Base-by-base conservation (phyloP, 2,329 filamentous ascomycete genomes). In the Ustulina deusta region DNA sequence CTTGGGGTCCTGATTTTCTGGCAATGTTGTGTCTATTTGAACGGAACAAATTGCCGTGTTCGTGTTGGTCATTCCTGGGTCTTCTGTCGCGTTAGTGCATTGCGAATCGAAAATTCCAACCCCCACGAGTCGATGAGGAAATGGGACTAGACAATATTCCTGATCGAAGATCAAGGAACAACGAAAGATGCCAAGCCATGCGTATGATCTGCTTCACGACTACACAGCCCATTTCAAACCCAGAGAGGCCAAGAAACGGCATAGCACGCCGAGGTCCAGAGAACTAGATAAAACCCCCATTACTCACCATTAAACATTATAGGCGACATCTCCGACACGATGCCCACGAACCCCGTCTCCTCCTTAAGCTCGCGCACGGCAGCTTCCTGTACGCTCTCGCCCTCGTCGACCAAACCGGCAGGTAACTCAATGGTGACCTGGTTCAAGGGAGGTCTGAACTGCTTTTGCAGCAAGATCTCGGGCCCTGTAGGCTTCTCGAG, bases 31-130 rank as follows among this genome's bases (percentile, higher is more conserved):
- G 78, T 95, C 91, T 70, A 95, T 87, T 1, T 83, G 86, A 48
- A 94, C 87, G 75, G 94, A 91, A 15, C 94, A 88, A 85, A 91
- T 90, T 62, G 85, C 84, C 48, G 90, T 80, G 73, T 90, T 91
- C 5, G 89, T 62, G 6, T 66, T 74, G 29, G 72, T 71, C 52
- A 72, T 65, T 11, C 68, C 61, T 10, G 61, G 57, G 27, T 68
- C 69, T 66, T 48, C 11, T 15, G 7, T 36, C 7, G 34, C 11
- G 49, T 68, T 29, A 68, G 65, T 22, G 11, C 17, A 27, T 25
- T 15, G 15, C 13, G 5, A 10, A 22, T 32, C 6, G 4, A 32
- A 2, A 44, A 15, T 17, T 48, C 27, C 29, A 11, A 9, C 6
- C n/a, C n/a, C n/a, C 15, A n/a, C 20, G 3, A 22, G 25, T n/a